Base-by-base conservation (phyloP, 2,329 filamentous ascomycete genomes). In the Ceratocystis harringtonii region DNA sequence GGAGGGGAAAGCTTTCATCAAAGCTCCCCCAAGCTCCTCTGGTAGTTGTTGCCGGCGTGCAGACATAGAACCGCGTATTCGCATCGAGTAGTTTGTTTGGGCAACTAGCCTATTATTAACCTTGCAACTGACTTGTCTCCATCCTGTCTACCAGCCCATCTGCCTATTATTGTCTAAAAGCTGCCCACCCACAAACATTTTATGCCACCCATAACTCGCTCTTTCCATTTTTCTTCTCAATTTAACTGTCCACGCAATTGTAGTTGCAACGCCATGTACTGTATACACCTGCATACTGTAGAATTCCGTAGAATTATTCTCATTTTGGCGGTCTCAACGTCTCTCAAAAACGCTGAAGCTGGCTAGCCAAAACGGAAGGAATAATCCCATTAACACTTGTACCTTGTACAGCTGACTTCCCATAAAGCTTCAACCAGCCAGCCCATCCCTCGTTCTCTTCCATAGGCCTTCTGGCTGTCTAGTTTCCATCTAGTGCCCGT, bases 361-460 rank as follows among this genome's bases (percentile, higher is more conserved):
- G 5, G 25, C 50, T 19, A 22, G 6, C n/a, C 6, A n/a, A 52
- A 55, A 55, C 50, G 50, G 50, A 55, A 55, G 50, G 19, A 55
- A 55, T 15, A 15, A 30, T 55, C 50, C 50, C 19, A 15, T 28
- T 28, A 55, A 15, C 22, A 25, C 22, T 55, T 55, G 50, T 55
- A 55, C 50, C 50, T 55, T 55, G 50, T 55, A 55, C 19, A 55
- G 50, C 50, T 30, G 50, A 55, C 50, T 55, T 25, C n/a, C 50
- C 50, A 55, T 55, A 30, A 55, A 55, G 43, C n/a, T 28, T 28
- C 17, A 68, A 70, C 66, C 69, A 68, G 63, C 66, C 69, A 68
- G 63, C 52, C 48, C 64, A 52, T 45, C 58, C 41, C 41, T 62
- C 22, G 6, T 60, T 52, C 52, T 52, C 45, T 50, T 67, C 67